These are phyloP conservation scores for Globisporangium parvum DNA, from an alignment of 352 stramenopile species.

Conservation along the genomic window DNA sequence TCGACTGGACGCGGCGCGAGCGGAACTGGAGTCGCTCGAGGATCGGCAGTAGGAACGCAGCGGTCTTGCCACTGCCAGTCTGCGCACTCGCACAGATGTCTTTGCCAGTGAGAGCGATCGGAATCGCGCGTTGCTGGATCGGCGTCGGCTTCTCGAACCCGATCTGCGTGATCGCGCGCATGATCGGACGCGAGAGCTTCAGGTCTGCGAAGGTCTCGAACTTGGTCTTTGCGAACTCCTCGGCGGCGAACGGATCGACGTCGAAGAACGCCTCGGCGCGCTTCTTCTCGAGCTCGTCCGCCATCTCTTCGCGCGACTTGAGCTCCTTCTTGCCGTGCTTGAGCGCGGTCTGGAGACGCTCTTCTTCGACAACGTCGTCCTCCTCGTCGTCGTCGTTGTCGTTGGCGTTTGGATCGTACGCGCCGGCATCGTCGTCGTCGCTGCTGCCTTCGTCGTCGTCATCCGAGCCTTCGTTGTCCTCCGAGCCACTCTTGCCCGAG, in stretches of 20 bases:
- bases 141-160: conserved; percentile 96
- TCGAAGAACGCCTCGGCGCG: conserved; percentile 83
- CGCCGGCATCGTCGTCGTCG: conserved; percentile 20
- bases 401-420: conserved; percentile 16
- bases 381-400: conserved; percentile 43
- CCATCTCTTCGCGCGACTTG: conserved; percentile 48
- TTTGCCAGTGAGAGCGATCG: conserved; percentile 91
- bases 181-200: conserved; percentile 95
- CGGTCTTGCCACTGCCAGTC: conserved; percentile 98
- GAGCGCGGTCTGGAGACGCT: conserved; percentile 56
- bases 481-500: conserved; percentile 7
- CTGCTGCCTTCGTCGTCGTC: conserved; percentile 13
- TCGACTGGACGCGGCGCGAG: conserved; percentile 78
- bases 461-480: conserved; percentile 22
- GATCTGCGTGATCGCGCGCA: conserved; percentile 94
- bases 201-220: conserved; percentile 95
- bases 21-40: conserved; percentile 96
- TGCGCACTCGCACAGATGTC: conserved; percentile 97
- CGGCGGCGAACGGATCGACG: conserved; percentile 62
- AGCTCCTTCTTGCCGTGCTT: conserved; percentile 48
- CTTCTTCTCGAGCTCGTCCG: conserved; percentile 73
- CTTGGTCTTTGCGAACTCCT: conserved; percentile 76
- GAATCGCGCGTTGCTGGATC: conserved; percentile 92
- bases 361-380: conserved; percentile 74
- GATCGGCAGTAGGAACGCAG: conserved; percentile 96